phyloP scores from a whole-genome alignment of 192 early-diverging fungal species.

The Backusella mclennaniae region DNA sequence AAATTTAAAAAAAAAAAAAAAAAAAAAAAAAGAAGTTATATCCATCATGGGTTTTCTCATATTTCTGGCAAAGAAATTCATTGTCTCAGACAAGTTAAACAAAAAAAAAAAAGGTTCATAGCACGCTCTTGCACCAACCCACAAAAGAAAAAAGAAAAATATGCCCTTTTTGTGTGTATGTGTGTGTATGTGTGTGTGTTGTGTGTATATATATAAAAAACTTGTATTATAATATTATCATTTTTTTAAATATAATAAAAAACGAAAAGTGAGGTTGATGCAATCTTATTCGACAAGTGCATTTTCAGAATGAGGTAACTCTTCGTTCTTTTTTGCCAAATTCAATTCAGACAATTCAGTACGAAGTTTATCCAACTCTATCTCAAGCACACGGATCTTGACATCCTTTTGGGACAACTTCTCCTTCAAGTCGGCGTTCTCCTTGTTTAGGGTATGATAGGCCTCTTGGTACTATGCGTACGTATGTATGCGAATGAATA shows the following conservation, averaged over 20 bases:
- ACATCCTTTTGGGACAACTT: slow-evolving; percentile 66
- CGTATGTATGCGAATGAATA: neutral
- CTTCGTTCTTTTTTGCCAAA: slow-evolving; percentile 22
- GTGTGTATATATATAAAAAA: neutral
- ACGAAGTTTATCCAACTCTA: slow-evolving; percentile 62
- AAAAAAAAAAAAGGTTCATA: neutral
- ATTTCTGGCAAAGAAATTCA: neutral
- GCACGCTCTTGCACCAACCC: too few relatives aligned
- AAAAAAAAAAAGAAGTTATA: neutral
- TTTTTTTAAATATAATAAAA: neutral
- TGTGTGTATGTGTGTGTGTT: neutral
- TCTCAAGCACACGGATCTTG: slow-evolving; percentile 78
- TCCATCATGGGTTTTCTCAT: neutral
- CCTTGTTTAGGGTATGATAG: slow-evolving; percentile 69
- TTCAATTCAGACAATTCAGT: slow-evolving; percentile 29
- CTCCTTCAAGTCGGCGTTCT: slow-evolving; percentile 83
- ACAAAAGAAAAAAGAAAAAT: too few relatives aligned
- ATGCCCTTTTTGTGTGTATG: too few relatives aligned
- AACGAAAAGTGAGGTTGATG: neutral
- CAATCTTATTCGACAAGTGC: slow-evolving; percentile 10
- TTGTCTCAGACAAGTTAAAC: too few relatives aligned
- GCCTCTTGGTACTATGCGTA: slow-evolving; percentile 67
- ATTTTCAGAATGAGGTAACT: slow-evolving; percentile 22
- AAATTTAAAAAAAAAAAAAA: neutral
- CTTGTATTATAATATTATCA: slow-evolving; percentile 2